These are phyloP conservation scores for Backusella sp. DNA, from an alignment of 192 early-diverging fungal species.

Conservation along the genomic window DNA sequence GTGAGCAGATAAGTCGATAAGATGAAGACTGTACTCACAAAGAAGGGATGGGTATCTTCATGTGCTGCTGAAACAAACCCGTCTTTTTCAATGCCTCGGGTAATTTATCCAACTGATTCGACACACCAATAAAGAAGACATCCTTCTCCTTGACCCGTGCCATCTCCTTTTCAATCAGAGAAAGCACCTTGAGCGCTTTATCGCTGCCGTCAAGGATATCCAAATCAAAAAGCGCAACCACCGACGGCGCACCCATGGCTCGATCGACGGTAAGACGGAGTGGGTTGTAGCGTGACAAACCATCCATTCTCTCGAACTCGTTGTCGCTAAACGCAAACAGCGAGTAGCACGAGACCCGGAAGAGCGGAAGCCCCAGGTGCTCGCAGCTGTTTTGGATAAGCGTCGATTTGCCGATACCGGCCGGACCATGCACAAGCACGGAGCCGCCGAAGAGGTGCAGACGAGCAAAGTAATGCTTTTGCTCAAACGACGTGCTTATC, in stretches of 20 bases:
- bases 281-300: conserved; percentile 18
- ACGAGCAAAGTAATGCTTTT: background rate
- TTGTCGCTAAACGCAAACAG: conserved; percentile 18
- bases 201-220: conserved; percentile 50
- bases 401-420: conserved; percentile 28
- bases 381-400: conserved; percentile 16
- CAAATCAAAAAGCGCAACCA: conserved; percentile 51
- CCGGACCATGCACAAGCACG: conserved; percentile 24
- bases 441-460: conserved; percentile 23
- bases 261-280: conserved; percentile 14
- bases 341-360: conserved; percentile 9
- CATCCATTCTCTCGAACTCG: conserved; percentile 14
- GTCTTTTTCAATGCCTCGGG: conserved; percentile 22
- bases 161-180: conserved; percentile 7
- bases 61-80: conserved; percentile 30
- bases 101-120: background rate
- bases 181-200: conserved; percentile 1
- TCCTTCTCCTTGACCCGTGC: background rate
- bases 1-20: background rate
- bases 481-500: conserved; percentile 12
- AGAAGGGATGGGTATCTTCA: conserved; percentile 28
- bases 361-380: background rate
- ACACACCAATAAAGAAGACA: conserved; percentile 28
- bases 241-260: conserved; percentile 44
- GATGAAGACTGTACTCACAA: background rate